These are phyloP conservation scores for Leccinum boreale DNA, from an alignment of 768 basidiomycete genomes.

Conservation along the genomic window DNA sequence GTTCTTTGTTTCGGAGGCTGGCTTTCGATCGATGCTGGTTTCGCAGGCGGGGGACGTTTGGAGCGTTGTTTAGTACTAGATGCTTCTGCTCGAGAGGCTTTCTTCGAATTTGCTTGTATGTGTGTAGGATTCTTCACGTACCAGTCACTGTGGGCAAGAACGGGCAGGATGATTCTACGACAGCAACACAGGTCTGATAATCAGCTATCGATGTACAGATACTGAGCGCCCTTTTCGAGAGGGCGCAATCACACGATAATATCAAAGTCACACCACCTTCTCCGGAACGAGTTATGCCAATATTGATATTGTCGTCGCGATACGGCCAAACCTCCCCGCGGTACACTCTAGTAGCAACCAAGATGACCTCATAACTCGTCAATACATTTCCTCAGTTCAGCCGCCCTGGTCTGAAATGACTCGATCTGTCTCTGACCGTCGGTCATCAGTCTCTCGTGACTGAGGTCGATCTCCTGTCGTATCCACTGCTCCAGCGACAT, in stretches of 20 bases:
- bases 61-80: not conserved
- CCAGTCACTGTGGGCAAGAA: too few species aligned
- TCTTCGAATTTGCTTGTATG: not conserved
- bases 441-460: constrained; percentile 56
- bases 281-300: not conserved
- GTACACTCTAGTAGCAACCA: not conserved
- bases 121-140: too few species aligned
- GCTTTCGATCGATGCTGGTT: not conserved
- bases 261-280: too few species aligned
- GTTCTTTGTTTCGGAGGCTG: constrained; percentile 5
- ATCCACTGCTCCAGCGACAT: constrained; percentile 89
- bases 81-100: not conserved
- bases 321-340: too few species aligned
- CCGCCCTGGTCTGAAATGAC: constrained; percentile 45
- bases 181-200: too few species aligned
- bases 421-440: constrained; percentile 52
- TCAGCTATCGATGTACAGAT: too few species aligned
- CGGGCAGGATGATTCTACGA: too few species aligned
- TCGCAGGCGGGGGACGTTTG: constrained; percentile 1
- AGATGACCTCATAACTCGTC: constrained; percentile 28
- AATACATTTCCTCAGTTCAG: constrained; percentile 36
- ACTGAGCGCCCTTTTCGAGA: too few species aligned
- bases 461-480: constrained; percentile 65
- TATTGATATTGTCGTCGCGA: not conserved
- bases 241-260: too few species aligned